Percentiles rank a stretch among this genome's conserved stretches.
Evolutionary conservation across 2,329 filamentous ascomycete genomes (phyloP).

Genomic region (Blastomyces emzantsi): DNA sequence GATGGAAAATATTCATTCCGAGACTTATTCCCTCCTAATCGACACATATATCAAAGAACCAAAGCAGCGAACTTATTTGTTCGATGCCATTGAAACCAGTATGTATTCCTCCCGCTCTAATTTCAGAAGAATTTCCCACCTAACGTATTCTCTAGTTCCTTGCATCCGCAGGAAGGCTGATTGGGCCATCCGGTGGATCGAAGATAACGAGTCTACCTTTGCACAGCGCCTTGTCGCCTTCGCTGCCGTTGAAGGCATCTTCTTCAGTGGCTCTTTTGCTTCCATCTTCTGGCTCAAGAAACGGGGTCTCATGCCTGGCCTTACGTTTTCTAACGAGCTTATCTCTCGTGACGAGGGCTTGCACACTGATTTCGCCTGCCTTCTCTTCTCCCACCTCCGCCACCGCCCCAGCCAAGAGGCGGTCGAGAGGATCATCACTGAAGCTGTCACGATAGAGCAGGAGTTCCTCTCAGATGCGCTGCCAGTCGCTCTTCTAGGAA

Average conservation of each 20-base stretch:
- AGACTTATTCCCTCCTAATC: constrained; percentile 98
- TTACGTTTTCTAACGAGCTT: constrained; percentile 99
- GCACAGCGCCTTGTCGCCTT: constrained; percentile 94
- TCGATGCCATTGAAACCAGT: constrained; percentile 98
- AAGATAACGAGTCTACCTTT: constrained; percentile 87
- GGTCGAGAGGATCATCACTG: constrained; percentile 80
- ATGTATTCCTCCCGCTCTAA: constrained; percentile 32
- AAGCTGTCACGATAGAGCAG: constrained; percentile 90
- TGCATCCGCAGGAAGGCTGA: constrained; percentile 98
- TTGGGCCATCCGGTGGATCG: constrained; percentile 94
- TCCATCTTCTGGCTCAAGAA: constrained; percentile 99
- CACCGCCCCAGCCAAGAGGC: constrained; percentile 75
- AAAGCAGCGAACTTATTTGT: constrained; percentile 84
- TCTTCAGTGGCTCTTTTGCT: constrained; percentile 97
- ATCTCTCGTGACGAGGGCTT: constrained; percentile 99
- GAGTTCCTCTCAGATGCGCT: constrained; percentile 97
- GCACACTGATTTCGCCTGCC: constrained; percentile 97
- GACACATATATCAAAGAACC: constrained; percentile 99
- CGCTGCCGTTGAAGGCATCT: constrained; percentile 96
- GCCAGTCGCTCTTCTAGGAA: constrained; percentile 85
- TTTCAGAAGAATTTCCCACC: constrained; percentile 11
- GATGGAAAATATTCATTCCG: constrained; percentile 99
- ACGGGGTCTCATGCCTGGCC: constrained; percentile 95
- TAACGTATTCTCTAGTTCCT: constrained; percentile 53
- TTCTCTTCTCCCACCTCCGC: constrained; percentile 95